Conservation (phyloP, 2,329 filamentous ascomycete genomes). For the Laburnicola sp. region DNA sequence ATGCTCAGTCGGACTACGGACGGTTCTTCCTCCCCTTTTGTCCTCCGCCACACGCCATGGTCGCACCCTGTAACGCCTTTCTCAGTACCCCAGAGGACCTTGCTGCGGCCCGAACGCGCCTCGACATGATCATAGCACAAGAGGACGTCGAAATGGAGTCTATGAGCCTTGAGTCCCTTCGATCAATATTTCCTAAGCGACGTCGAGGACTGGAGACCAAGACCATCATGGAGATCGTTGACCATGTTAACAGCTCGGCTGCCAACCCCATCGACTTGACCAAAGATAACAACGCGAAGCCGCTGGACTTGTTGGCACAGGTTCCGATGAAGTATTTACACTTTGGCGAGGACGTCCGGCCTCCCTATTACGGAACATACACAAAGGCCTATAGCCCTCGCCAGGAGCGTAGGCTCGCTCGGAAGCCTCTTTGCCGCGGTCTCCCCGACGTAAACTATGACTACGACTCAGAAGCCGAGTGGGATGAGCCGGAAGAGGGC, state of each 20-base stretch:
- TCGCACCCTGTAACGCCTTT: conserved; percentile 60
- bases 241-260: conserved; percentile 49
- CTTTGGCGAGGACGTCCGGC: conserved; percentile 65
- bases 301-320: conserved; percentile 51
- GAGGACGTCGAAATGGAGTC: conserved; percentile 19
- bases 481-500: conserved; percentile 74
- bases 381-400: conserved; percentile 60
- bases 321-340: conserved; percentile 67
- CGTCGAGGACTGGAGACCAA: conserved; percentile 23
- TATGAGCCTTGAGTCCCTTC: conserved; percentile 22
- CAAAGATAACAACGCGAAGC: conserved; percentile 26
- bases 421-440: conserved; percentile 58
- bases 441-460: conserved; percentile 73
- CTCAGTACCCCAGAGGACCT: conserved; percentile 33
- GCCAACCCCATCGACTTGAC: conserved; percentile 51
- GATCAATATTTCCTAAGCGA: conserved; percentile 20
- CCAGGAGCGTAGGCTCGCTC: conserved; percentile 53
- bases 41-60: conserved; percentile 69
- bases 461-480: conserved; percentile 84
- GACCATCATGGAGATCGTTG: conserved; percentile 45
- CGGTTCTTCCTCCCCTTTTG: conserved; percentile 81
- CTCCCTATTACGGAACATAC: conserved; percentile 72
- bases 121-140: conserved; percentile 30
- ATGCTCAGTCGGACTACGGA: conserved; percentile 50
- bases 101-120: conserved; percentile 29